Evolutionary conservation across 1,284 basidiomycete genomes (phyloP), one percentile per base, ranked within the genome.

Genomic region (Ganoderma meredithae): DNA sequence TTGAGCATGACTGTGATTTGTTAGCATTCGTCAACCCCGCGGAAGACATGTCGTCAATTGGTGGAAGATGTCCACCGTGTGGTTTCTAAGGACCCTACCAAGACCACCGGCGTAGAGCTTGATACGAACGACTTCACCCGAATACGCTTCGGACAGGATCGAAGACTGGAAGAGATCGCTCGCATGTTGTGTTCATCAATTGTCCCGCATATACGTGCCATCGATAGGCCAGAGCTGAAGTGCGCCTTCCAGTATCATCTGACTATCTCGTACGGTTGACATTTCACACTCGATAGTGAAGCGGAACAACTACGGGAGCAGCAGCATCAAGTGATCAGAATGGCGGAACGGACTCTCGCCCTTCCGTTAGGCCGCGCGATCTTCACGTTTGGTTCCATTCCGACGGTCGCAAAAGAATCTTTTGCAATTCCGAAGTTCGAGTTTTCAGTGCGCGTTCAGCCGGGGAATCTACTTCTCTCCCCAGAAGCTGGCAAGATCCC

Each of bases 321-420:
- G 56, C 94, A 97, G 74, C 86, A 85, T 62, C 89, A 94, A 69
- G 92, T 94, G 5, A 81, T 92, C 55, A 88, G 91, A 27, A 88
- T 97, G 41, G 91, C 94, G 19, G 92, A 95, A 76, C 86, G 96
- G 59, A 98, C 95, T 0, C 83, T 97, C 39, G 90, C 96, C 1
- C 83, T 97, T 44, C 91, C 95, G 0, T 88, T 95, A 70, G 96
- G 96, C 3, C 86, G 94, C 70, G 95, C 93, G 0, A 90, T 97
- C 84, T 96, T 95, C 78, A 94, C 91, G 1, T 97, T 93, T 78
- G 93, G 91, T 5, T 91, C 92, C 0, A 86, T 91, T 13, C 81
- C 87, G 17, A 88, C 87, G 0, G 89, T 92, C 39, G 90, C 90
- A 44, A 88, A 92, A 33, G 92, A 95, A 77, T 85, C 90, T 1